A percentile compares a stretch with the other conserved stretches of the same genome.
These are phyloP conservation scores for Pseudopediastrum boryanum DNA, from an alignment of 139 green algal species.

Conservation along the genomic window DNA sequence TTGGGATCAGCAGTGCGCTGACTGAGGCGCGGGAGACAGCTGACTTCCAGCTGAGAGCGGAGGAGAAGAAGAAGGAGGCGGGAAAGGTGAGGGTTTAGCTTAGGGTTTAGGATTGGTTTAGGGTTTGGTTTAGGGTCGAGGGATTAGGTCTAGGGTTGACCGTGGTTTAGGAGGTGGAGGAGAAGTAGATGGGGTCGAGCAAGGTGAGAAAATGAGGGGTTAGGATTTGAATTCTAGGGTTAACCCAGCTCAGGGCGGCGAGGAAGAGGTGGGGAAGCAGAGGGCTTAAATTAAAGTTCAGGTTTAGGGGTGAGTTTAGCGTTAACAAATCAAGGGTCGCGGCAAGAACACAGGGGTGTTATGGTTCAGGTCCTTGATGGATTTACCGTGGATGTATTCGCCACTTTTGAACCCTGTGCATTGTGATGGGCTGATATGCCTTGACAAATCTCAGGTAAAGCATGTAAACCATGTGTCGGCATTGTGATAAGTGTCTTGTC, in stretches of 20 bases:
- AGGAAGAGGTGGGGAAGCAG: neutral
- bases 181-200: neutral
- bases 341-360: too few species aligned
- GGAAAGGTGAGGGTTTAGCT: conserved; percentile 40
- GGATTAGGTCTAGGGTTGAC: neutral
- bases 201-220: neutral
- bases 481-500: too few species aligned
- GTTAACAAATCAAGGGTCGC: neutral
- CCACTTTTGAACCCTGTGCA: too few species aligned
- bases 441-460: too few species aligned
- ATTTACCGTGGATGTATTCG: too few species aligned
- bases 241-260: neutral
- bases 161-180: neutral
- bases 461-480: too few species aligned
- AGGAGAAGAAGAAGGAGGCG: conserved; percentile 56
- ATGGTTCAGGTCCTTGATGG: too few species aligned
- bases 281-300: neutral
- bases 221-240: neutral
- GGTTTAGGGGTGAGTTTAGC: neutral
- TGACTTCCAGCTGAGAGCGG: conserved; percentile 69
- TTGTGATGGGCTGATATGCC: too few species aligned
- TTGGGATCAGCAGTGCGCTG: conserved; percentile 50
- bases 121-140: neutral
- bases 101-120: too few species aligned
- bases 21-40: conserved; percentile 60